Evolutionary conservation across 495 filamentous ascomycete genomes (phyloP), one percentile per base, ranked within the genome.

Genomic region (Chaetomium fimeti): DNA sequence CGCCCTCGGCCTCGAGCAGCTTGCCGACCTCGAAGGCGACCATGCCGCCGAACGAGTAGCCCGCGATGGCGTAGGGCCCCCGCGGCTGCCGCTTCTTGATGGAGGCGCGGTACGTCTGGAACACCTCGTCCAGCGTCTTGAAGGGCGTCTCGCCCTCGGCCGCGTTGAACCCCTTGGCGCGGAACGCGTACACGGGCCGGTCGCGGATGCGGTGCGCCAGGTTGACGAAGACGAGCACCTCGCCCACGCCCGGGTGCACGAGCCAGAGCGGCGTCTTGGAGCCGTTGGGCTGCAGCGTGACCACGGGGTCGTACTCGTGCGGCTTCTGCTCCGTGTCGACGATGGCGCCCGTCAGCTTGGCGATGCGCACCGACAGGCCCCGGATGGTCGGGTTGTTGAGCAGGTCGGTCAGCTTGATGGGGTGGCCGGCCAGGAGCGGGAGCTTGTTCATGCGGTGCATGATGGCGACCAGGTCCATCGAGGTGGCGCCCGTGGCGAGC

Each of bases 171-270:
- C 85, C 85, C 1, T 77, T 74, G 0, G 84, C 80, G 2, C 84
- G 80, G 13, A 88, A 61, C 1, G 81, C 84, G 64, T 83, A 82
- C 22, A 86, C 73, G 0, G 82, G 80, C 0, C 85, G 83, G 58
- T 84, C 79, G 15, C 68, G 32, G 38, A 85, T 60, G 55, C 78
- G 72, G 5, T 81, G 68, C 12, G 79, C 77, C 2, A 88, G 69
- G 24, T 72, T 70, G 22, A 87, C 68, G 69, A 87, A 88, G 49
- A 87, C 79, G 1, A 87, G 75, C 0, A 86, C 72, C 57, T 87
- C 85, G 15, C 83, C 84, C 2, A 82, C 75, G 4, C 84, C 84
- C 0, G 85, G 84, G 62, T 87, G 85, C 3, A 87, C 68, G 7
- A 85, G 77, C 76, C 78, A 87, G 8, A 87, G 78, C 0, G 85